Percentiles rank a stretch among this genome's conserved stretches.
Conservation (phyloP, 2,329 filamentous ascomycete genomes). For the Xylaria sp. region DNA sequence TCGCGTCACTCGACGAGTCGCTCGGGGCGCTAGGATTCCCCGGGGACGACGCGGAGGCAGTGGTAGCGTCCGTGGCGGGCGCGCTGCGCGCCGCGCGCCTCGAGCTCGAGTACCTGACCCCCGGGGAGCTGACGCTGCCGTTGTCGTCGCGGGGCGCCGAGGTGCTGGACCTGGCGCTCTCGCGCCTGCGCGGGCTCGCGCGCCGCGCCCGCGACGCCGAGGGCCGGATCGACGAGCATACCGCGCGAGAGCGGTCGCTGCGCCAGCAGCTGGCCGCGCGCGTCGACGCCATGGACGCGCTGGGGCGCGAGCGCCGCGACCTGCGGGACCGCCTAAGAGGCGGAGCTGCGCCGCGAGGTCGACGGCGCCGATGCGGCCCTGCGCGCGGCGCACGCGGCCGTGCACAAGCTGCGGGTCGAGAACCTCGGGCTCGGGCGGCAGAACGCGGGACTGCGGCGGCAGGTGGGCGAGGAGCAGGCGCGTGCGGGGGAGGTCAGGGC, state of each 20-base stretch:
- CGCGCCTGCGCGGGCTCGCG: slow-evolving; percentile 52
- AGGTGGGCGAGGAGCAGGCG: slow-evolving; percentile 42
- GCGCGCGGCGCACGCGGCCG: slow-evolving; percentile 49
- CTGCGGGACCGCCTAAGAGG: slow-evolving; percentile 31
- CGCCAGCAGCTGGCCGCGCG: slow-evolving; percentile 59
- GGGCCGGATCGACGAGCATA: slow-evolving; percentile 62
- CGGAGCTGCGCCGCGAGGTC: slow-evolving; percentile 52
- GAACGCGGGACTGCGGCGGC: slow-evolving; percentile 38
- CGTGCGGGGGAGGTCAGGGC: slow-evolving; percentile 48
- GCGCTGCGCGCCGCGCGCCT: slow-evolving; percentile 60
- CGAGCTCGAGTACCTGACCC: slow-evolving; percentile 64
- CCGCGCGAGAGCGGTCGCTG: slow-evolving; percentile 57
- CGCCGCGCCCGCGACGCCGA: slow-evolving; percentile 52
- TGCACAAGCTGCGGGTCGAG: slow-evolving; percentile 50
- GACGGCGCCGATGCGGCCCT: slow-evolving; percentile 46
- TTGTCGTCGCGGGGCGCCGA: slow-evolving; percentile 56
- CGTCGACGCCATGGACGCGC: slow-evolving; percentile 52
- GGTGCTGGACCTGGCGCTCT: slow-evolving; percentile 58
- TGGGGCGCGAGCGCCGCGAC: slow-evolving; percentile 47
- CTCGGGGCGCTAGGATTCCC: slow-evolving; percentile 56
- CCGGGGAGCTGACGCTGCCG: slow-evolving; percentile 59
- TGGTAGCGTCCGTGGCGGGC: slow-evolving; percentile 49
- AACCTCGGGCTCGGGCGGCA: slow-evolving; percentile 44
- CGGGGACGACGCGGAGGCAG: slow-evolving; percentile 50
- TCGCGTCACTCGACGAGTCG: slow-evolving; percentile 48